Evolutionary conservation across 2,329 filamentous ascomycete genomes (phyloP).

Genomic region (Nothophoma quercina): DNA sequence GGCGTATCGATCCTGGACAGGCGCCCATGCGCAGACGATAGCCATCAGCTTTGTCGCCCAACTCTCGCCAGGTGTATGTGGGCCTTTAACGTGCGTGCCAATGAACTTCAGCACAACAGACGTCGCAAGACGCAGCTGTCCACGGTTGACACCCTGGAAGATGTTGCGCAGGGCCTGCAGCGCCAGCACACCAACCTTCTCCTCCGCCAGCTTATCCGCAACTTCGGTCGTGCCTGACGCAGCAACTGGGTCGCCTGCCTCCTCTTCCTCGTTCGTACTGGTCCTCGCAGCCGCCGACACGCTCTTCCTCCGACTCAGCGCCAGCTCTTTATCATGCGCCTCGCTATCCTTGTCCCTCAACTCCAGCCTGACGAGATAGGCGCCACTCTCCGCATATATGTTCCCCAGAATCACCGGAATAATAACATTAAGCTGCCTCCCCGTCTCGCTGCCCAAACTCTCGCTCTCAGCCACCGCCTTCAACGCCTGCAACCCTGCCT

Average conservation of each 20-base stretch:
- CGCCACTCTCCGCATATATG: conserved; percentile 76
- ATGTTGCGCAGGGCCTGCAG: conserved; percentile 87
- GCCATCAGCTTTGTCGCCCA: conserved; percentile 88
- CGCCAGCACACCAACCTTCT: conserved; percentile 84
- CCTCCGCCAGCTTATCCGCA: conserved; percentile 87
- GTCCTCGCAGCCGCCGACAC: conserved; percentile 76
- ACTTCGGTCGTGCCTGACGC: conserved; percentile 84
- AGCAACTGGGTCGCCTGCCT: conserved; percentile 70
- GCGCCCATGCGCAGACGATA: conserved; percentile 83
- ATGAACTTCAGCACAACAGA: conserved; percentile 78
- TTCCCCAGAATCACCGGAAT: conserved; percentile 89
- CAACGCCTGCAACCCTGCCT: conserved; percentile 70
- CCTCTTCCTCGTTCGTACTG: conserved; percentile 62
- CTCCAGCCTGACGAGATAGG: conserved; percentile 73
- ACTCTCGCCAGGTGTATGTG: conserved; percentile 56
- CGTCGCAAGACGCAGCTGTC: conserved; percentile 82
- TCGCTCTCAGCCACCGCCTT: conserved; percentile 83
- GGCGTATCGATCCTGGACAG: conserved; percentile 92
- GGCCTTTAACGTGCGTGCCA: conserved; percentile 41
- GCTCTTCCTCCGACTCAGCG: conserved; percentile 75
- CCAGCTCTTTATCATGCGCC: conserved; percentile 70
- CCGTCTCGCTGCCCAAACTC: conserved; percentile 75
- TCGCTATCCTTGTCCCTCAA: conserved; percentile 70
- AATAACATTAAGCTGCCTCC: conserved; percentile 77
- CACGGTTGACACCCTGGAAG: conserved; percentile 80